Conservation (phyloP, 176 grass and related monocot species). For the Microstegium vimineum region DNA sequence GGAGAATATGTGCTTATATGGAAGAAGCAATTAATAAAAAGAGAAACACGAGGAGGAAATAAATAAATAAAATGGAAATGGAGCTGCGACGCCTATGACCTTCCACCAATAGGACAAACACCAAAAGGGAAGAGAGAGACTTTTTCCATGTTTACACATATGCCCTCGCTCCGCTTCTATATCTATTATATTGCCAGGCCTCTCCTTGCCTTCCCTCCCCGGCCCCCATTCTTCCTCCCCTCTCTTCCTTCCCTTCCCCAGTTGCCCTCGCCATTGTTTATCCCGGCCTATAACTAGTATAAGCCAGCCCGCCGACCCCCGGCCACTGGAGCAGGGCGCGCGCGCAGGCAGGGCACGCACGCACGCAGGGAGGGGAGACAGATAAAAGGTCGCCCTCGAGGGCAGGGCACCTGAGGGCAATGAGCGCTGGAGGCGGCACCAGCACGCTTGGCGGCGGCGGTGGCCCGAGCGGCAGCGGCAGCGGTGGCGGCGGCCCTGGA, state of each 20-base stretch:
- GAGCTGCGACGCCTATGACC: slow-evolving; percentile 61
- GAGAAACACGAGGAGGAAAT: not conserved
- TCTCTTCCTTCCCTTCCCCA: not conserved
- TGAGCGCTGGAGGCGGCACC: slow-evolving; percentile 51
- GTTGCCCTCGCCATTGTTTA: slow-evolving; percentile 10
- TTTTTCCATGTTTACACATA: slow-evolving; percentile 21
- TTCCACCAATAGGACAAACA: slow-evolving; percentile 67
- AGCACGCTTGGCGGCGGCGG: slow-evolving; percentile 39
- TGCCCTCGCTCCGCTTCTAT: not conserved
- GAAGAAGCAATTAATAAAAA: not conserved
- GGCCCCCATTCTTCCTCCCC: not conserved
- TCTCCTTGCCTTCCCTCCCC: not conserved
- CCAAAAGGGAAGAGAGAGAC: slow-evolving; percentile 26
- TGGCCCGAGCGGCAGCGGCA: slow-evolving; percentile 23
- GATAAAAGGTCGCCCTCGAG: not conserved
- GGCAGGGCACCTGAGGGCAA: slow-evolving; percentile 27
- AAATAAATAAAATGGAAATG: slow-evolving; percentile 22
- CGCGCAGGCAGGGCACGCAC: not conserved
- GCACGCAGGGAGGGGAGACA: not conserved
- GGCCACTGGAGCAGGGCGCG: not conserved
- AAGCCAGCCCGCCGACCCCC: not conserved
- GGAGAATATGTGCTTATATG: not conserved
- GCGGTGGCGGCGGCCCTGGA: slow-evolving; percentile 23
- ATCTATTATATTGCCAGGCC: slow-evolving; percentile 7
- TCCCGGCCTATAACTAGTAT: slow-evolving; percentile 38